Percentiles rank a stretch among this genome's conserved stretches.
Evolutionary conservation across 2,329 filamentous ascomycete genomes (phyloP).

Genomic region (Fusarium tuaranense): DNA sequence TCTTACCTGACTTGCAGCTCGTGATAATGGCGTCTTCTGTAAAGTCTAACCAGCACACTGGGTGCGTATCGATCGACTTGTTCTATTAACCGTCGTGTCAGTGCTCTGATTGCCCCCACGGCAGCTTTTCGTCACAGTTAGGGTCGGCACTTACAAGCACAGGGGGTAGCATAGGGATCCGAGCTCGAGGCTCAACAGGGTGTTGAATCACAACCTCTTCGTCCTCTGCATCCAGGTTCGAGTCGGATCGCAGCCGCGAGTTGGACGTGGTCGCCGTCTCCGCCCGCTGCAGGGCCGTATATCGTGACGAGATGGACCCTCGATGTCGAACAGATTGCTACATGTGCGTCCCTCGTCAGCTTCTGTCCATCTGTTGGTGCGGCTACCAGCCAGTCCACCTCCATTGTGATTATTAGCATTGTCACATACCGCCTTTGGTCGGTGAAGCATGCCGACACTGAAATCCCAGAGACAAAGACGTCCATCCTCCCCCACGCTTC

Average conservation of each 20-base stretch:
- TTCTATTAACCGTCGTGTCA: slow-evolving; percentile 61
- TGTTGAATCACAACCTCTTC: slow-evolving; percentile 76
- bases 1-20: slow-evolving; percentile 87
- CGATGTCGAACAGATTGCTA: slow-evolving; percentile 54
- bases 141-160: slow-evolving; percentile 75
- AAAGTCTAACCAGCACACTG: slow-evolving; percentile 91
- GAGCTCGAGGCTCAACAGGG: slow-evolving; percentile 84
- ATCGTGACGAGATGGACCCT: slow-evolving; percentile 65
- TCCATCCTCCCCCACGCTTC: slow-evolving; percentile 95
- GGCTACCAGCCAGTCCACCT: neutral
- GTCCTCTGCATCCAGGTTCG: slow-evolving; percentile 68
- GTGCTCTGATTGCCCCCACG: slow-evolving; percentile 15
- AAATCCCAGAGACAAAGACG: slow-evolving; percentile 96
- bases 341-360: slow-evolving; percentile 24
- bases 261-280: slow-evolving; percentile 72
- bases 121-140: neutral
- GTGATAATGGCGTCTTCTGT: slow-evolving; percentile 94
- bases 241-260: slow-evolving; percentile 76
- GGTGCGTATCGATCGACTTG: slow-evolving; percentile 87
- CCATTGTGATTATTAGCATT: neutral
- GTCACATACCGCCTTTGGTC: slow-evolving; percentile 81
- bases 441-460: slow-evolving; percentile 93
- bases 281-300: slow-evolving; percentile 62
- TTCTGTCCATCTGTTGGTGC: slow-evolving; percentile 3
- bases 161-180: slow-evolving; percentile 88